These are phyloP conservation scores for Simmondsia chinensis DNA, from an alignment of 148 eudicot genomes.

Conservation along the genomic window DNA sequence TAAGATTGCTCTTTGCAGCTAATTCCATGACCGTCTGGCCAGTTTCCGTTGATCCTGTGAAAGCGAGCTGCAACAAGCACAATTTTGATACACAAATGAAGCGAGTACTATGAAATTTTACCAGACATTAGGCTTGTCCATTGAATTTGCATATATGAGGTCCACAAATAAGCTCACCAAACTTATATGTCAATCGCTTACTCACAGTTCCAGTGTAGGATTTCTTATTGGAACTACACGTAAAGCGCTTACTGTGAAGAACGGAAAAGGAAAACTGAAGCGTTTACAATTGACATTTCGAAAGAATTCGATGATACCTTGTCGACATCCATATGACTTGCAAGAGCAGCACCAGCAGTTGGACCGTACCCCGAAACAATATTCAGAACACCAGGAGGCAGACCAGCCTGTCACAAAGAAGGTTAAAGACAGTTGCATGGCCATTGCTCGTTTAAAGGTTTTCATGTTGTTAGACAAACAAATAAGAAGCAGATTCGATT, in stretches of 20 bases:
- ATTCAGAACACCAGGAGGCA: conserved; percentile 73
- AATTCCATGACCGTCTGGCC: conserved; percentile 43
- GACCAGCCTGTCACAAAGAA: conserved; percentile 46
- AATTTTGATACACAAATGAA: too few species aligned
- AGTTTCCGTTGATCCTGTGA: conserved; percentile 61
- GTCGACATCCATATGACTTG: conserved; percentile 80
- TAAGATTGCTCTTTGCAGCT: conserved; percentile 55
- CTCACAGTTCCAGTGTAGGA: too few species aligned
- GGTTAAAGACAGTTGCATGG: not conserved
- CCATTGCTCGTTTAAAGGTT: too few species aligned
- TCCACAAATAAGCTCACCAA: too few species aligned
- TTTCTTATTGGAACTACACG: too few species aligned
- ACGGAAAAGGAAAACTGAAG: too few species aligned
- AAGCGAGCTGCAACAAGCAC: conserved; percentile 33
- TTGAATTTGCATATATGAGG: too few species aligned
- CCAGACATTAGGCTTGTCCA: too few species aligned
- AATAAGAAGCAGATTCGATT: too few species aligned
- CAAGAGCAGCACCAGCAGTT: conserved; percentile 81
- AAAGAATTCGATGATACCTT: conserved; percentile 28
- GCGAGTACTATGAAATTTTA: too few species aligned
- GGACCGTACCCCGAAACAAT: conserved; percentile 64
- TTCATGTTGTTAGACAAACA: not conserved
- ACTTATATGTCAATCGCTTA: too few species aligned
- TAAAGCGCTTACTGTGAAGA: too few species aligned
- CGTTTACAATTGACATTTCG: not conserved